phyloP scores from a whole-genome alignment of 352 stramenopile genomes.

The Phytophthora europaea region DNA sequence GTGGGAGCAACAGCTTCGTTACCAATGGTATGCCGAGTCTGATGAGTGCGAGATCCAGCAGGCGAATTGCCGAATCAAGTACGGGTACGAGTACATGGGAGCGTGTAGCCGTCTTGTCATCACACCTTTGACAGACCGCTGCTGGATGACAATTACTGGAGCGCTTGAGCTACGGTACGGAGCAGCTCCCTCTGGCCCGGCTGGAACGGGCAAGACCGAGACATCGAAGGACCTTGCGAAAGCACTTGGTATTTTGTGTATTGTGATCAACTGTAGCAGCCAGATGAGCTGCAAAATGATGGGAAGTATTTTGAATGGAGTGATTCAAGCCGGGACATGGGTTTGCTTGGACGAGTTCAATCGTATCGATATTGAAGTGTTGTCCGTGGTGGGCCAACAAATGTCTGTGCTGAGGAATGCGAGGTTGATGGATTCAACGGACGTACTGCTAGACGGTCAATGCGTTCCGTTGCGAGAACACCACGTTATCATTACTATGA shows the following conservation, averaged over 20 bases:
- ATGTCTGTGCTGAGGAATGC: slow-evolving; percentile 78
- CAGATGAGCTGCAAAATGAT: slow-evolving; percentile 95
- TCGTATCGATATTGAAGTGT: slow-evolving; percentile 89
- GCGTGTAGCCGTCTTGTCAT: slow-evolving; percentile 93
- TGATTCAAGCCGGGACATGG: slow-evolving; percentile 84
- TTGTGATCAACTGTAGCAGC: slow-evolving; percentile 97
- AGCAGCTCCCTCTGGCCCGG: slow-evolving; percentile 88
- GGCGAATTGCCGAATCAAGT: slow-evolving; percentile 77
- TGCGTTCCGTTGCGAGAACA: slow-evolving; percentile 69
- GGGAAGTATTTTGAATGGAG: slow-evolving; percentile 88
- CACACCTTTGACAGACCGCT: slow-evolving; percentile 94
- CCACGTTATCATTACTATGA: slow-evolving; percentile 92
- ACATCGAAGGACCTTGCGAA: slow-evolving; percentile 96
- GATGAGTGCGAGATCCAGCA: slow-evolving; percentile 74
- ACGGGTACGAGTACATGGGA: slow-evolving; percentile 95
- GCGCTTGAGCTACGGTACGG: slow-evolving; percentile 91
- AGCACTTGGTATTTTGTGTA: slow-evolving; percentile 92
- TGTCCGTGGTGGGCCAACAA: slow-evolving; percentile 91
- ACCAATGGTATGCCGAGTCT: slow-evolving; percentile 72
- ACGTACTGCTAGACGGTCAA: slow-evolving; percentile 69
- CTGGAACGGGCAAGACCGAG: slow-evolving; percentile 95
- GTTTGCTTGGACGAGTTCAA: slow-evolving; percentile 93
- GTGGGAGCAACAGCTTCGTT: slow-evolving; percentile 84
- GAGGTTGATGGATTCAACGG: slow-evolving; percentile 37
- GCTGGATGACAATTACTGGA: slow-evolving; percentile 95